Evolutionary conservation across 768 basidiomycete species (phyloP), one percentile per base, ranked within the genome.

Genomic region (Thelephora aurantiotincta): DNA sequence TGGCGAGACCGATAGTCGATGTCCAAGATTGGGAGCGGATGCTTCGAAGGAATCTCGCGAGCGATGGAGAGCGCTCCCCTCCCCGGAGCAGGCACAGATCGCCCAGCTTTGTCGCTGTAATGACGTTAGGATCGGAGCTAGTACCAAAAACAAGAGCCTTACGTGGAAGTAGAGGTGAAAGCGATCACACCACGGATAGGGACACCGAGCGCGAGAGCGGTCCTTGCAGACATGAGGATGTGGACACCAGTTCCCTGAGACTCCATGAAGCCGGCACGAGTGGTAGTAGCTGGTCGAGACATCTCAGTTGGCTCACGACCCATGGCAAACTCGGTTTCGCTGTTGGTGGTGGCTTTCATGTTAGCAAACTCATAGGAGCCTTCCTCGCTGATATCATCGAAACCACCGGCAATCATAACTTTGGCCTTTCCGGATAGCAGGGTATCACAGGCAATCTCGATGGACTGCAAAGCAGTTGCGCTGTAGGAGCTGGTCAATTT

Each of bases 301-400:
- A 98, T 93, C 65, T 99, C 96, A 35, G 88, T 91, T 5, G 96
- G 93, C 65, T 99, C 96, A 55, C 96, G 92, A 51, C 96, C 96
- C 86, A 96, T 96, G 3, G 93, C 94, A 59, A 97, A 88, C 64
- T 99, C 96, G 26, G 89, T 89, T 64, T 92, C 89, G 1, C 93
- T 83, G 59, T 94, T 97, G 66, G 86, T 90, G 5, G 96, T 99
- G 1, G 96, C 96, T 66, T 97, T 96, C 96, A 99, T 99, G 71
- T 98, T 97, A 44, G 92, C 96, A 65, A 99, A 99, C 64, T 99
- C 94, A 63, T 82, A 97, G 6, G 94, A 97, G 14, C 94, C 96
- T 66, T 99, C 96, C 65, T 99, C 96, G 53, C 84, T 87, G 62
- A 98, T 77, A 62, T 99, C 96, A 59, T 99, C 96, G 68, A 93